Base-by-base conservation (phyloP, 371 early-diverging fungal genomes). In the Paraphysoderma sedebokerense region DNA sequence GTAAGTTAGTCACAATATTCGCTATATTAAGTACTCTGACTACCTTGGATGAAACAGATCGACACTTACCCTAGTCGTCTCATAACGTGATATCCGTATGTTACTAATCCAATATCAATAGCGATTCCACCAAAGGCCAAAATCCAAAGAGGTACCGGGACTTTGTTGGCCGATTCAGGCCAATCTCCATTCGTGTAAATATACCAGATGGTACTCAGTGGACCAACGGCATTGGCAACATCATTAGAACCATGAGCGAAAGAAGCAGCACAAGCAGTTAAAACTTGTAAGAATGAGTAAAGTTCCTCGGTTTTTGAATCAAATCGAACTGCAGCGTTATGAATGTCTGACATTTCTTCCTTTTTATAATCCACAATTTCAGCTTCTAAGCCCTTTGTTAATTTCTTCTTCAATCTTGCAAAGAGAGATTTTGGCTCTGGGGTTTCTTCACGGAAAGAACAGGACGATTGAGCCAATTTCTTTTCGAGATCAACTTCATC, bases 191-290 rank as follows among this genome's bases (percentile, higher is more conserved):
- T 47, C n/a, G n/a, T n/a, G 82, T 82, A 88, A 39, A 82, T 69
- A 41, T 68, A 66, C 58, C 65, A 82, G 30, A 88, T 77, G 32
- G 72, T 60, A 0, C 81, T 61, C 24, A 86, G 54, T 2, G 90
- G 89, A 15, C 90, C 89, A 38, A 86, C 72, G 30, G 85, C 87
- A 53, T 89, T 89, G 47, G 87, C 76, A 9, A 89, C 85, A 59
- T 89, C 89, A 58, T 89, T 89, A 38, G 84, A 79, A 44, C 90
- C 90, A 64, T 89, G 90, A 39, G 85, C 76, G 63, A 89, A 87
- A 38, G 87, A 87, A 17, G 85, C 77, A 45, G 85, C 74, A 50
- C 77, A 70, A 15, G 89, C 81, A 8, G 89, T 85, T 40, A 83
- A 57, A 51, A 89, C 71, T 61, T 89, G 90, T 30, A 89, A 67